Conservation (phyloP, 2,329 filamentous ascomycete genomes). For the Pseudocercospora pini-densiflorae region DNA sequence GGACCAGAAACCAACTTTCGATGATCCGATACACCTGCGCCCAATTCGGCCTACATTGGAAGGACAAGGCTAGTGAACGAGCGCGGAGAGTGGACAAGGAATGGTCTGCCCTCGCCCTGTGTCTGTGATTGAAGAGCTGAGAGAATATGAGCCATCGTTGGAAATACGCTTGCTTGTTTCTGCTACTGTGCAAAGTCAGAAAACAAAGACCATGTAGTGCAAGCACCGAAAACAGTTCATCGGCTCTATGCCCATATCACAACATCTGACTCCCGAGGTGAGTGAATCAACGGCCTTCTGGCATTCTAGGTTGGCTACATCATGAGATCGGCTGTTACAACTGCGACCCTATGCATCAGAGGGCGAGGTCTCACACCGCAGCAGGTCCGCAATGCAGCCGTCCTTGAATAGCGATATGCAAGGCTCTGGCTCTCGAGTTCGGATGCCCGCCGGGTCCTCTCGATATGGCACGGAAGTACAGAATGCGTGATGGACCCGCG, state of each 20-base stretch:
- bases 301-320: neutral
- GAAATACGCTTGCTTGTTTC: neutral
- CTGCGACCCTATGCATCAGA: neutral
- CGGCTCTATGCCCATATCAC: neutral
- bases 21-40: too few relatives aligned
- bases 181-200: neutral
- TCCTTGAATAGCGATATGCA: neutral
- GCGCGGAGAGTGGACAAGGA: neutral
- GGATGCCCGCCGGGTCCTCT: neutral
- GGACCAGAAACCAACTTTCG: too few relatives aligned
- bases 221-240: neutral
- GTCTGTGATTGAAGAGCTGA: neutral
- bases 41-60: too few relatives aligned
- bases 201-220: neutral
- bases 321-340: neutral
- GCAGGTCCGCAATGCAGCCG: neutral
- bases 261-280: neutral
- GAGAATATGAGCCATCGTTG: neutral
- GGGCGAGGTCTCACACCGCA: neutral
- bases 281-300: neutral
- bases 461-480: neutral
- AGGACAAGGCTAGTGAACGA: neutral
- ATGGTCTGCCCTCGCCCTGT: neutral
- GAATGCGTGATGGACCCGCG: neutral
- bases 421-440: neutral